Conservation (phyloP, 2,329 filamentous ascomycete genomes). For the Lasiodiplodia sp. region DNA sequence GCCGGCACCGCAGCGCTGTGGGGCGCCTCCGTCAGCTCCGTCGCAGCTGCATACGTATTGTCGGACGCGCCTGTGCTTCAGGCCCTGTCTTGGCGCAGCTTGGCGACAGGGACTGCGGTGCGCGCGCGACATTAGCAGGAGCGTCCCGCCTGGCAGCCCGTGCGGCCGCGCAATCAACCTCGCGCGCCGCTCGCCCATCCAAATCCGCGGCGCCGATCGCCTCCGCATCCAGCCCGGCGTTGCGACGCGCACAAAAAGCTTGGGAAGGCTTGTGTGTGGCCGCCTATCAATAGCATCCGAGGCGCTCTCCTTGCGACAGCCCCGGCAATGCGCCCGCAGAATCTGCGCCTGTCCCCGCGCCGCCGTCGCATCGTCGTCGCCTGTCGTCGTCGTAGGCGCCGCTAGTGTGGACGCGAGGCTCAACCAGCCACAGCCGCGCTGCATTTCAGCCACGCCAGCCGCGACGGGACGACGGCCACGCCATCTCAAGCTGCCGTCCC, state of each 20-base stretch:
- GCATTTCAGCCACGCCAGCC: not conserved
- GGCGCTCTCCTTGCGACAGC: not conserved
- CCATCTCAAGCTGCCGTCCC: conserved; percentile 3
- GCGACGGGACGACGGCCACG: not conserved
- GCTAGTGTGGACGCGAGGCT: not conserved
- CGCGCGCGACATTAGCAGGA: conserved; percentile 16
- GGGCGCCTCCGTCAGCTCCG: conserved; percentile 23
- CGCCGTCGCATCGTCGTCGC: not conserved
- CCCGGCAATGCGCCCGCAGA: not conserved
- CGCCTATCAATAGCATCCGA: conserved; percentile 14
- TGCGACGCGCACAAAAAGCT: conserved; percentile 7
- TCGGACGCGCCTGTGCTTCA: conserved; percentile 4
- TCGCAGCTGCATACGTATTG: conserved; percentile 22
- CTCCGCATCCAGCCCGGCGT: conserved; percentile 2
- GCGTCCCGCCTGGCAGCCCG: not conserved
- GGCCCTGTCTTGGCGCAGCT: conserved; percentile 12
- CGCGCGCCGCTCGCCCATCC: not conserved
- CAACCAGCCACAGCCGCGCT: conserved; percentile 14
- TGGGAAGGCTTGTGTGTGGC: conserved; percentile 23
- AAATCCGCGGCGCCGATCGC: conserved; percentile 6
- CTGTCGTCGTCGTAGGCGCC: not conserved
- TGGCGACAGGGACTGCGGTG: conserved; percentile 11
- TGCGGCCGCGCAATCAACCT: conserved; percentile 28
- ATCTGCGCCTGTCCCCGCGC: not conserved
- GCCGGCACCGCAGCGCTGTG: conserved; percentile 21